Conservation (phyloP, 192 early-diverging fungal genomes). For the Linnemannia zychae region DNA sequence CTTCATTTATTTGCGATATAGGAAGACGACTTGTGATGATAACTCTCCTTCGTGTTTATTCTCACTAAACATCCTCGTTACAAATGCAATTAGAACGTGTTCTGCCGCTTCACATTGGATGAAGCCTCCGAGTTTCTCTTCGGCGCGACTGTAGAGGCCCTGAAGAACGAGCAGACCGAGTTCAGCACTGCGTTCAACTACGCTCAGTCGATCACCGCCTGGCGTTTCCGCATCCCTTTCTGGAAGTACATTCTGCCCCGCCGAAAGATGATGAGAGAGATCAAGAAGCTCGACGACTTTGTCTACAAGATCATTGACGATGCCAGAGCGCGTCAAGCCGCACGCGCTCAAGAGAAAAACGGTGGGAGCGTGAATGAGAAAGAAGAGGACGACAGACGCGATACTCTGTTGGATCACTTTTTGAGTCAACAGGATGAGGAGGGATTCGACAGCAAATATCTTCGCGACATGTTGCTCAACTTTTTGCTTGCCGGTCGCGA, state of each 20-base stretch:
- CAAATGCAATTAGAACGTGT: constrained; percentile 19
- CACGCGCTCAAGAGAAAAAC: background rate
- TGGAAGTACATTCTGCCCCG: constrained; percentile 36
- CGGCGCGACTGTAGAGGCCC: constrained; percentile 38
- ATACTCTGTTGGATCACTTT: constrained; percentile 42
- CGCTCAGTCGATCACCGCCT: constrained; percentile 33
- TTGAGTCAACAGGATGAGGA: constrained; percentile 40
- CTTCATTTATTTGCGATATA: background rate
- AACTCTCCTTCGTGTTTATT: background rate
- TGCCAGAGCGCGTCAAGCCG: constrained; percentile 23
- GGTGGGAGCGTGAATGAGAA: background rate
- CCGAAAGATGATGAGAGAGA: constrained; percentile 2
- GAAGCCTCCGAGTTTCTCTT: constrained; percentile 49
- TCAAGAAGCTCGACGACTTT: constrained; percentile 42
- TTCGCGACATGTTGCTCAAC: constrained; percentile 51
- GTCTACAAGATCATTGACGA: constrained; percentile 49
- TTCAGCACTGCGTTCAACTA: constrained; percentile 47
- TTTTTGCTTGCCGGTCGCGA: constrained; percentile 51
- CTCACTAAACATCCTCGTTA: background rate
- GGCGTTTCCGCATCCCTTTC: constrained; percentile 47
- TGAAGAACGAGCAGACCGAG: constrained; percentile 24
- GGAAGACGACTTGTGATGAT: background rate
- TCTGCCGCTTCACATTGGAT: constrained; percentile 48
- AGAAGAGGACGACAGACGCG: constrained; percentile 4
- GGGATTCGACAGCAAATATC: constrained; percentile 28